Base-by-base conservation (phyloP, 768 basidiomycete species). In the Leucocoprinus sp. region DNA sequence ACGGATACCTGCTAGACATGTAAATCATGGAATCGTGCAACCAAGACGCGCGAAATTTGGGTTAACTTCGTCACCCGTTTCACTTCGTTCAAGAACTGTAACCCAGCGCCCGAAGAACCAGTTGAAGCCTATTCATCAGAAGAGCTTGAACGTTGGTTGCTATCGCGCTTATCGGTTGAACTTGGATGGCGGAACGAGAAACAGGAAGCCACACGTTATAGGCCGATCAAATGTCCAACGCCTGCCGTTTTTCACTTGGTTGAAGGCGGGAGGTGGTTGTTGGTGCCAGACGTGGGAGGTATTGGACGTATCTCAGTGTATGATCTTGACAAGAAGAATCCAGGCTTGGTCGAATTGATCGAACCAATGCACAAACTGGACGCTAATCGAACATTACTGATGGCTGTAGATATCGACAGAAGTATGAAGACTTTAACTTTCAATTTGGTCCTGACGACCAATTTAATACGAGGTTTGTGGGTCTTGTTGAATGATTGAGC, bases 11-110 rank as follows among this genome's bases (percentile, higher is more conserved):
- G 21, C 12, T 28, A 48, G 46, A 48, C 46, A 29, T 48, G 46
- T 27, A 48, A 42, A 42, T 48, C 46, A n/a, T 48, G 46, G 46
- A 48, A 48, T 18, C 39, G 46, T 19, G 46, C 46, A 27, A 48
- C 46, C 23, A 48, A 48, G 19, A 36, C 46, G 2, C 46, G 39
- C 5, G 35, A 36, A 14, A 23, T 48, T 17, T 48, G 46, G 46
- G 26, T 39, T 6, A 26, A 48, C 33, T 34, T 48, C 33, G 39
- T 48, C 33, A 48, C 33, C 5, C 46, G 40, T 12, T 48, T 48
- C 39, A 37, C 31, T 3, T 42, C 39, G 8, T 41, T 35, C 34
- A 39, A 47, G 21, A 40, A 48, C 19, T 39, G 46, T 23, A 36
- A 27, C 17, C 46, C 46, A 8, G 17, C 23, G 14, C 39, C 39